Base-by-base conservation (phyloP, 192 early-diverging fungal genomes). In the Endogone sp. region DNA sequence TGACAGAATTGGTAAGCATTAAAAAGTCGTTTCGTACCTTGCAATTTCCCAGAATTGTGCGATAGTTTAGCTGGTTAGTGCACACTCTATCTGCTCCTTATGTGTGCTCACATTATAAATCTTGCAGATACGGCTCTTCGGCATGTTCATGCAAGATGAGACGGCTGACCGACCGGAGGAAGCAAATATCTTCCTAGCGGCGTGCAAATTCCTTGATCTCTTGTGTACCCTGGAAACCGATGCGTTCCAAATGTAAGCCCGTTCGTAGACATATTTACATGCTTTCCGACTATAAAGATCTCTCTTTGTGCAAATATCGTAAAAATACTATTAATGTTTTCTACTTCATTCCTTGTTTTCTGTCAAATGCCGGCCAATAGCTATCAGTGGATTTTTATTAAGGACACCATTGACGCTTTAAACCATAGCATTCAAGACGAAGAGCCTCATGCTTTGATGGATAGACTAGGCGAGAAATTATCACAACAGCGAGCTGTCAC, bases 321-420 rank as follows among this genome's bases (percentile, higher is more conserved):
- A n/a, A n/a, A n/a, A n/a, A n/a, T n/a, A n/a, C n/a, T n/a, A n/a
- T n/a, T n/a, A n/a, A n/a, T n/a, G n/a, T n/a, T 27, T 22, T 54
- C 22, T 23, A 65, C 26, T 28, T 55, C 30, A 28, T 4, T 25
- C 28, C 59, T 70, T n/a, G 24, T 60, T 64, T 9, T 49, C 13
- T 29, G 6, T 66, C 29, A 11, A 44, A 11, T 64, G 11, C 54
- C 24, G 21, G 56, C 44, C 13, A 13, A 16, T 62, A 93, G 91
- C 54, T 93, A 94, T 67, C 93, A 97, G 83, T 97, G 95, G 95
- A 93, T 97, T 16, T 97, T 97, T 68, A 90, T 95, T 60, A 86
- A 88, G 2, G 94, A 97, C 61, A 92, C 92, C 3, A 82, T 92
- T 24, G 93, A 94, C 29, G 83, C 88, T 4, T 77, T 90, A 24